Percentiles rank a stretch among this genome's conserved stretches.
Evolutionary conservation across 2,329 filamentous ascomycete genomes (phyloP).

Genomic region (Xylariaceae sp.): DNA sequence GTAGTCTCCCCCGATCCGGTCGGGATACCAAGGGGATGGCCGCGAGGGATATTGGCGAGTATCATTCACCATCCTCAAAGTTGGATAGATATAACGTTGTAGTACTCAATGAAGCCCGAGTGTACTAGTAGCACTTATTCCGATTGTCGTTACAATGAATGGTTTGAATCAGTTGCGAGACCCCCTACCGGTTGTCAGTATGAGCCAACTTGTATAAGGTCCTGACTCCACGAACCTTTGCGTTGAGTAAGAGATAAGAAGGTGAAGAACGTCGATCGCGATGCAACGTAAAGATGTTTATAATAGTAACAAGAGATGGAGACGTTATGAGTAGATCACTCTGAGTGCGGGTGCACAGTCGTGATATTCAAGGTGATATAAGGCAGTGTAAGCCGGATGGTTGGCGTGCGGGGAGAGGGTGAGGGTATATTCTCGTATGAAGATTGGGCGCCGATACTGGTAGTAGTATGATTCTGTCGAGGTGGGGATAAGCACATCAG

Average conservation of each 20-base stretch:
- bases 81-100: neutral
- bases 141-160: neutral
- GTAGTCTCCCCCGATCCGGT: conserved; percentile 24
- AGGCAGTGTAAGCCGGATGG: conserved; percentile 25
- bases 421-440: conserved; percentile 24
- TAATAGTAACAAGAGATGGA: neutral
- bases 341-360: neutral
- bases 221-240: neutral
- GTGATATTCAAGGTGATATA: conserved; percentile 24
- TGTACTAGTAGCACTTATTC: neutral
- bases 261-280: neutral
- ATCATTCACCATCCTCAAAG: conserved; percentile 38
- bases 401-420: conserved; percentile 12
- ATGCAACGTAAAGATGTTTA: neutral
- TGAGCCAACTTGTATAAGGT: neutral
- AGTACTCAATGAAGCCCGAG: neutral
- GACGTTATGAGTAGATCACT: neutral
- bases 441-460: conserved; percentile 16
- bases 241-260: neutral
- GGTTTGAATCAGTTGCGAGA: neutral
- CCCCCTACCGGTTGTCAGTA: neutral
- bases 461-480: conserved; percentile 15
- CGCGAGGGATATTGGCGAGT: conserved; percentile 36
- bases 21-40: conserved; percentile 28
- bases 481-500: conserved; percentile 27